Percentiles rank a stretch among this genome's conserved stretches.
phyloP scores from a whole-genome alignment of 2,329 filamentous ascomycete genomes.

The Drechslera avenae region DNA sequence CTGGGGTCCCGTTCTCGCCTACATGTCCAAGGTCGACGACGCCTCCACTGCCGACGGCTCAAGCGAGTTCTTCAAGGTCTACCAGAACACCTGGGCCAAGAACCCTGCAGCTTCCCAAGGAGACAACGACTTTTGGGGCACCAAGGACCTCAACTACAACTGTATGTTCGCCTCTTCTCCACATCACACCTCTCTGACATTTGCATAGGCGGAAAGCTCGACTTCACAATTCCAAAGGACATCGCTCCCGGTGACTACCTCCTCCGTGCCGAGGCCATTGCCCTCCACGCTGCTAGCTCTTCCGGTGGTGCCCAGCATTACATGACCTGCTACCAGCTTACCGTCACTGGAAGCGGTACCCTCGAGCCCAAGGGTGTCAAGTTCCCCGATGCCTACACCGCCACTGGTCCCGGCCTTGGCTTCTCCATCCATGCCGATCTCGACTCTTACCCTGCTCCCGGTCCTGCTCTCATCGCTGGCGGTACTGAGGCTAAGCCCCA shows the following conservation, averaged over 20 bases:
- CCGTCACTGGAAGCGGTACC: conserved; percentile 44
- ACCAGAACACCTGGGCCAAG: conserved; percentile 48
- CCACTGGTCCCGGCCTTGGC: conserved; percentile 49
- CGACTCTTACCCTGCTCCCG: conserved; percentile 50
- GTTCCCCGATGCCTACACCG: conserved; percentile 53
- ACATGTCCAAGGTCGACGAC: conserved; percentile 52
- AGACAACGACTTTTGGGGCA: conserved; percentile 49
- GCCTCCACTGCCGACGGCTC: conserved; percentile 52
- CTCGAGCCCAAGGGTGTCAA: conserved; percentile 51
- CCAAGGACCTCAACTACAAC: conserved; percentile 52
- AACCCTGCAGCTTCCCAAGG: conserved; percentile 45
- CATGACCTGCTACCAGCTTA: conserved; percentile 53
- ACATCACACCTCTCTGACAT: not conserved
- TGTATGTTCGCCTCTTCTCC: conserved; percentile 7
- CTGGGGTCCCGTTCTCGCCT: conserved; percentile 60
- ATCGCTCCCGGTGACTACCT: conserved; percentile 53
- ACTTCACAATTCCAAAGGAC: conserved; percentile 47
- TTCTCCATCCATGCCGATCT: conserved; percentile 51
- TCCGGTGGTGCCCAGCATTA: conserved; percentile 54
- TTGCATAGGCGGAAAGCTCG: conserved; percentile 26
- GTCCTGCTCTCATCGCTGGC: conserved; percentile 44
- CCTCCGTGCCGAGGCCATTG: conserved; percentile 54
- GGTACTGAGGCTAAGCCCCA: conserved; percentile 32
- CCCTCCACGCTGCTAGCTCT: conserved; percentile 50
- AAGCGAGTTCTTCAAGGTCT: conserved; percentile 58